Conservation (phyloP, 768 basidiomycete species). For the Astraeus odoratus region DNA sequence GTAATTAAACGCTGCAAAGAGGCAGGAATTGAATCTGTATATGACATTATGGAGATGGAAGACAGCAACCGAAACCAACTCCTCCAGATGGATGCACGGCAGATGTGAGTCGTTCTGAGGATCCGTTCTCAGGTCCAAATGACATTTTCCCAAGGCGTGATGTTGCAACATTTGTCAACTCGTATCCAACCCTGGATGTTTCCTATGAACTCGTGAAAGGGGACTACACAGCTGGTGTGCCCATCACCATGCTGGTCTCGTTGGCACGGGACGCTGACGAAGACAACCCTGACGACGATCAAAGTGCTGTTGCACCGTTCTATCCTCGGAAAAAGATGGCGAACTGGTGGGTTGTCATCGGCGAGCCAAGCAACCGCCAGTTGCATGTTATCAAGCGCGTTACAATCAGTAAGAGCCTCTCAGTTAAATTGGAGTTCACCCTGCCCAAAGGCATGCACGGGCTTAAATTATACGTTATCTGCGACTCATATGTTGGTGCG, state of each 20-base stretch:
- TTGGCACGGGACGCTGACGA: slow-evolving; percentile 80
- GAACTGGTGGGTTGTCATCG: slow-evolving; percentile 97
- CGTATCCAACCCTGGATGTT: slow-evolving; percentile 95
- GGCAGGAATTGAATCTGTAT: slow-evolving; percentile 80
- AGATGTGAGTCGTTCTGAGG: slow-evolving; percentile 58
- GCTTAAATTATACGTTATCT: slow-evolving; percentile 86
- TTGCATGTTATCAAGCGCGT: slow-evolving; percentile 82
- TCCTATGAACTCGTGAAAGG: slow-evolving; percentile 79
- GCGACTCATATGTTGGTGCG: slow-evolving; percentile 86
- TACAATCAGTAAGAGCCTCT: slow-evolving; percentile 66
- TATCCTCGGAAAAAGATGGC: slow-evolving; percentile 88
- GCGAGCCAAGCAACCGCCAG: slow-evolving; percentile 73
- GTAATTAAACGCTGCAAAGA: slow-evolving; percentile 80
- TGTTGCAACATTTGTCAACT: slow-evolving; percentile 93
- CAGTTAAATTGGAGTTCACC: slow-evolving; percentile 84
- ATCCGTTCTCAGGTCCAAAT: not conserved
- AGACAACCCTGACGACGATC: slow-evolving; percentile 58
- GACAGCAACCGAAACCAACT: slow-evolving; percentile 80
- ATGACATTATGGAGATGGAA: slow-evolving; percentile 98
- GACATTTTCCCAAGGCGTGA: slow-evolving; percentile 56
- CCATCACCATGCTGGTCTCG: slow-evolving; percentile 73
- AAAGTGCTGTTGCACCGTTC: slow-evolving; percentile 86
- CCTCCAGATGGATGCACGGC: slow-evolving; percentile 74
- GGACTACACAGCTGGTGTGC: slow-evolving; percentile 78
- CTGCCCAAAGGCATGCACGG: slow-evolving; percentile 77